phyloP scores from a whole-genome alignment of 202 grass and related monocot genomes.

The Carex arenaria region DNA sequence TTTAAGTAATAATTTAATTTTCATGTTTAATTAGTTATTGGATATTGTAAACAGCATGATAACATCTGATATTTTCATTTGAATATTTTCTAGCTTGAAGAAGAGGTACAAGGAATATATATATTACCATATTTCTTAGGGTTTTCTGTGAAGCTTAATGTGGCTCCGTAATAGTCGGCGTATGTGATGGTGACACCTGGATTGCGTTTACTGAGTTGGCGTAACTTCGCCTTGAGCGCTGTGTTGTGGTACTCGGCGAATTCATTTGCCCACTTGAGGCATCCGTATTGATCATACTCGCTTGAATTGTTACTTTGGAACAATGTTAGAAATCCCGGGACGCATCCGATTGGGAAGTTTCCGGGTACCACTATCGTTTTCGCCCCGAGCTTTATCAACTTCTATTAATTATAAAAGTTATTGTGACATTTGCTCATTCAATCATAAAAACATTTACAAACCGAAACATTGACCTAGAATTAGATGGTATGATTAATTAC shows the following conservation, averaged over 20 bases:
- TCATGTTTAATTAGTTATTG: too few species aligned
- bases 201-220: conserved; percentile 28
- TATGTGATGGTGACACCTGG: conserved; percentile 34
- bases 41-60: background rate
- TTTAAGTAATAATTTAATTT: background rate
- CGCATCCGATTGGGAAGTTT: conserved; percentile 52
- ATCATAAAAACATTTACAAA: background rate
- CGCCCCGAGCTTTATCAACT: conserved; percentile 64
- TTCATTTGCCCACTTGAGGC: conserved; percentile 52
- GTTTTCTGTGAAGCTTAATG: background rate
- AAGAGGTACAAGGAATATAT: background rate
- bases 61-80: background rate
- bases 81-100: background rate
- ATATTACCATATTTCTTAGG: conserved; percentile 24
- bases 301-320: conserved; percentile 18
- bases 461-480: background rate
- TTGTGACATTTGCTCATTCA: background rate
- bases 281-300: conserved; percentile 46
- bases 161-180: conserved; percentile 43
- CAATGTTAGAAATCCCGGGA: conserved; percentile 41
- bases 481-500: background rate
- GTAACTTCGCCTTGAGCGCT: conserved; percentile 29
- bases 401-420: conserved; percentile 17
- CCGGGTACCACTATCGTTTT: conserved; percentile 49
- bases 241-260: conserved; percentile 42